Percentiles rank a stretch among this genome's conserved stretches.
Conservation (phyloP, 2,329 filamentous ascomycete species). For the Talaromyces sp. region DNA sequence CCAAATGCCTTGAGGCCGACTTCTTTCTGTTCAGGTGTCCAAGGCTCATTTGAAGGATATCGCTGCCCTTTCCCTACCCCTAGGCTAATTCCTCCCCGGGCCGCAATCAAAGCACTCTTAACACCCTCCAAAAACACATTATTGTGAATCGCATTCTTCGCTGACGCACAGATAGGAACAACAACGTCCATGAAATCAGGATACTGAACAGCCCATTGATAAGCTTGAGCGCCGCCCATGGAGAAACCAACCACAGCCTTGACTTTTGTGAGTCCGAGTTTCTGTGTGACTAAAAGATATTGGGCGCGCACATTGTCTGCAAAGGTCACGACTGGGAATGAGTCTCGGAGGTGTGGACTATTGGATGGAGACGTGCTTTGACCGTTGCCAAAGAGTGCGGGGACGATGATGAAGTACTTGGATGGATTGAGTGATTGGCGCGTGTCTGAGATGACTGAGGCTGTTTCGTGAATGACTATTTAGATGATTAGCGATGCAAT, state of each 20-base stretch:
- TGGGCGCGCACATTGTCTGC: slow-evolving; percentile 71
- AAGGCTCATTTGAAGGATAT: slow-evolving; percentile 46
- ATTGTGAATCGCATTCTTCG: slow-evolving; percentile 65
- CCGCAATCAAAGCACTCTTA: slow-evolving; percentile 59
- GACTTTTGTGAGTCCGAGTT: slow-evolving; percentile 60
- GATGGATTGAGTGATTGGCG: slow-evolving; percentile 54
- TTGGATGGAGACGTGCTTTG: slow-evolving; percentile 69
- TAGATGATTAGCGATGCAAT: neutral
- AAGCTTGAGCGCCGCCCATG: slow-evolving; percentile 68
- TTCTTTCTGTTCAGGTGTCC: slow-evolving; percentile 55
- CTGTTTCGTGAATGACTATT: slow-evolving; percentile 10
- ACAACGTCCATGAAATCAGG: slow-evolving; percentile 65
- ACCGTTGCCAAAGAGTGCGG: slow-evolving; percentile 67
- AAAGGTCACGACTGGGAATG: slow-evolving; percentile 62
- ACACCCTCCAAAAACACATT: slow-evolving; percentile 67
- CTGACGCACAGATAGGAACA: slow-evolving; percentile 65
- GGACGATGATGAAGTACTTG: slow-evolving; percentile 67
- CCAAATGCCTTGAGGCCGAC: slow-evolving; percentile 68
- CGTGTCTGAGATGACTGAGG: neutral
- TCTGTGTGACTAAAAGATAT: slow-evolving; percentile 63
- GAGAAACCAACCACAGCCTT: slow-evolving; percentile 66
- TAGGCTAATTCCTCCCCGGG: slow-evolving; percentile 46
- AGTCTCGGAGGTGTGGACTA: slow-evolving; percentile 41
- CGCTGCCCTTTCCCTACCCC: slow-evolving; percentile 53
- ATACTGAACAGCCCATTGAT: slow-evolving; percentile 63